Base-by-base conservation (phyloP, 2,329 filamentous ascomycete genomes). In the Diplodia scrobiculata region DNA sequence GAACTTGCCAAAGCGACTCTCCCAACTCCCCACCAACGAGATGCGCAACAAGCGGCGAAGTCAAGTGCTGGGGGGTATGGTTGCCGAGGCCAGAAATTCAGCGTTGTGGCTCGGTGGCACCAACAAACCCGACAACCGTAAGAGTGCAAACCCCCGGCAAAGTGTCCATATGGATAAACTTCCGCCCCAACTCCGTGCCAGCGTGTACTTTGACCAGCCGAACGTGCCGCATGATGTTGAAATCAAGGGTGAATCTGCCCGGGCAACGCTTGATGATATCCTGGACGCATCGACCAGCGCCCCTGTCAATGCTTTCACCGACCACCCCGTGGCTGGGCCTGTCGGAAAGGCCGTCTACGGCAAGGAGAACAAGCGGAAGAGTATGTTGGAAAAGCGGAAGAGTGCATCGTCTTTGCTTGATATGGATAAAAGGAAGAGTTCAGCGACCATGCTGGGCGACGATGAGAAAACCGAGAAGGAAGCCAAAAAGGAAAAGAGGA, bases 231-330 rank as follows among this genome's bases (percentile, higher is more conserved):
- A 87, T 52, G 81, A 88, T 58, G 79, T 87, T 47, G 78, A 86
- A 47, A 77, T 87, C 50, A 84, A 85, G 75, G 88, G 91, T 67
- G 89, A 91, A 19, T 98, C 95, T 29, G 93, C 94, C 11, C 91
- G 92, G 74, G 89, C 87, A 50, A 97, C 94, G 0, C 84, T 99
- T 7, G 93, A 99, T 70, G 93, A 88, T 74, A 96, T 99, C 63
- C 84, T 99, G 7, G 90, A 97, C 74, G 95, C 94, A 7, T 95
- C 94, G 2, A 91, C 91, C 2, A 86, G 84, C 67, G 94, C 95
- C 0, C 95, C 95, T 0, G 92, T 97, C 34, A 91, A 84, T 70
- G 94, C 93, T 29, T 98, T 98, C 72, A 96, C 91, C 0, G 92
- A 97, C 73, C 92, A 97, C 75, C 86, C 89, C 0, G 92, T 91